Percentiles rank a stretch among this genome's conserved stretches.
Evolutionary conservation across 306 rosid species (phyloP).

Genomic region (Gastrolobium bilobum): DNA sequence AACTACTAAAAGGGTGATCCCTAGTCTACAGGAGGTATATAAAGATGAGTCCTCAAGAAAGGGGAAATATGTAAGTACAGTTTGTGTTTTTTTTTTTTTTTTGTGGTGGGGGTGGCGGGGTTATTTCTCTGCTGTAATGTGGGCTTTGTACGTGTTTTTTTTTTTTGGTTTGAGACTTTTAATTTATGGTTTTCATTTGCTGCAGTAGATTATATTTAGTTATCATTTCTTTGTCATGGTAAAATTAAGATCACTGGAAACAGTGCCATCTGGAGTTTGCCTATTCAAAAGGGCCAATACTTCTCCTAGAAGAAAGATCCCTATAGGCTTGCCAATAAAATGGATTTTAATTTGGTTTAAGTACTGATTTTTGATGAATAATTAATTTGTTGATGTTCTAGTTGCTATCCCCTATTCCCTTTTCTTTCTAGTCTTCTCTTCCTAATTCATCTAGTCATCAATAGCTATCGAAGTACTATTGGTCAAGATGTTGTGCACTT

Average conservation of each 20-base stretch:
- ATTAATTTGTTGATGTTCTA: not conserved
- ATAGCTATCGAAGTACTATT: not conserved
- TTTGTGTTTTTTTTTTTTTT: not conserved
- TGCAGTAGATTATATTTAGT: not conserved
- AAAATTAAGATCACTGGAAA: constrained; percentile 10
- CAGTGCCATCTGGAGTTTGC: constrained; percentile 1
- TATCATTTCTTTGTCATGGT: constrained; percentile 2
- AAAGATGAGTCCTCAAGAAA: not conserved
- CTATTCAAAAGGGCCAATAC: not conserved
- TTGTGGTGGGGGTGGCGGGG: too few relatives aligned
- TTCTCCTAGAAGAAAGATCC: constrained; percentile 1
- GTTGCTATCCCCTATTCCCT: not conserved
- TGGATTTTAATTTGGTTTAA: constrained; percentile 18
- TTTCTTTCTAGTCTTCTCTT: not conserved
- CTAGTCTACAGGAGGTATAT: constrained; percentile 22
- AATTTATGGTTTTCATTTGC: constrained; percentile 19
- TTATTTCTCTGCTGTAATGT: not conserved
- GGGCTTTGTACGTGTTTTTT: not conserved
- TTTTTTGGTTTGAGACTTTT: not conserved
- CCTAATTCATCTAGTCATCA: constrained; percentile 7
- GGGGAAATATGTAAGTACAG: not conserved
- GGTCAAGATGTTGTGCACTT: constrained; percentile 25
- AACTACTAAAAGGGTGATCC: constrained; percentile 12
- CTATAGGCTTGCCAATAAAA: constrained; percentile 19
- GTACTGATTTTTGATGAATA: constrained; percentile 7